Evolutionary conservation across 225 moss, liverwort and hornwort species (phyloP), one percentile per base, ranked within the genome.

Genomic region (Physcomitrium patens): DNA sequence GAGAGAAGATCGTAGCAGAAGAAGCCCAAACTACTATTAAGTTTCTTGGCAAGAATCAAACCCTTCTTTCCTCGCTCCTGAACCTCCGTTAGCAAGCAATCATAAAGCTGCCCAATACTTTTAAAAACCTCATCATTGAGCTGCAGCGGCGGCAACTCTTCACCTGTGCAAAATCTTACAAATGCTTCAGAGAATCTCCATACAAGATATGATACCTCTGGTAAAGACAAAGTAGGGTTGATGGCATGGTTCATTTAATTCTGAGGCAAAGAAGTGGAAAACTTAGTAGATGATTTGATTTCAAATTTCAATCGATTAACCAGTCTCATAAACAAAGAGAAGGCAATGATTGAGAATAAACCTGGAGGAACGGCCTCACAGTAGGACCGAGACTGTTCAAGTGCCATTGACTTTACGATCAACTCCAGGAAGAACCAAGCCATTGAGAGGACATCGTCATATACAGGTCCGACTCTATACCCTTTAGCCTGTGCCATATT

Each of bases 41-140:
- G 90, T 52, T 91, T 91, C 75, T 88, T 95, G 70, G 95, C 93
- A 82, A 99, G 90, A 17, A 80, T 77, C 69, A 99, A 79, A 57
- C 92, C 92, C 83, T 92, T 95, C 80, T 99, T 99, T 86, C 99
- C 95, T 71, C 99, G 90, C 84, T 99, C 99, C 84, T 99, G 93
- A 67, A 99, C 99, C 88, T 99, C 99, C 76, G 93, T 99, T 63
- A 99, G 86, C 86, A 99, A 90, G 82, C 95, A 99, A 77, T 99
- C 99, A 76, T 92, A 99, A 31, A 99, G 85, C 75, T 99, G 99
- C 71, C 91, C 91, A 49, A 99, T 95, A 68, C 95, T 95, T 77
- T 94, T 95, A 64, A 99, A 99, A 52, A 99, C 95, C 31, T 94
- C 99, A 60, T 99, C 99, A 75, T 92, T 99, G 27, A 99, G 99